Percentiles rank a stretch among this genome's conserved stretches.
phyloP scores from a whole-genome alignment of 495 filamentous ascomycete species.

The Daldinia bambusicola region DNA sequence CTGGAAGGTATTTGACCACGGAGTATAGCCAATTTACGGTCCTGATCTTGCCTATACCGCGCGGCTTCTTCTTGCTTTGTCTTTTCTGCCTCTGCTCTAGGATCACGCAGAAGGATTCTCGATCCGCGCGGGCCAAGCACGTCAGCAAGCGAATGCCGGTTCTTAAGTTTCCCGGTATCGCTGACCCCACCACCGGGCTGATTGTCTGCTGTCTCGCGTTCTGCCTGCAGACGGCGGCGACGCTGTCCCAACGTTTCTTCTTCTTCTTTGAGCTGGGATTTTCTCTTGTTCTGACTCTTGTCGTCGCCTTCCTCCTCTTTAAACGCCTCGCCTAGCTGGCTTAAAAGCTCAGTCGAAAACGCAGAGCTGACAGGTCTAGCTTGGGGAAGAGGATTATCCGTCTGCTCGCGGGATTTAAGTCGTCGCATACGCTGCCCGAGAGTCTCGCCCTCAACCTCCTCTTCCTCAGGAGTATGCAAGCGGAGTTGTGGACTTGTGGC shows the following conservation, averaged over 20 bases:
- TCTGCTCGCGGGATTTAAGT: conserved; percentile 63
- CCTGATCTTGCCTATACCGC: conserved; percentile 48
- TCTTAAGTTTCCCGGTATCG: conserved; percentile 34
- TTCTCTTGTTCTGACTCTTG: conserved; percentile 50
- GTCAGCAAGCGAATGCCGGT: conserved; percentile 47
- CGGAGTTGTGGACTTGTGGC: conserved; percentile 44
- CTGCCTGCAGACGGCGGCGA: conserved; percentile 79
- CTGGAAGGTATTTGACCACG: conserved; percentile 55
- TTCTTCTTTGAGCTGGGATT: conserved; percentile 59
- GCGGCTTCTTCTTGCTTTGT: conserved; percentile 48
- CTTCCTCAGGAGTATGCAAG: conserved; percentile 51
- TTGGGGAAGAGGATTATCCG: conserved; percentile 58
- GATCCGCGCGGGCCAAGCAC: conserved; percentile 38
- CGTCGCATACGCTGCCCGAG: conserved; percentile 78
- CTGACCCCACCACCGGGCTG: conserved; percentile 23
- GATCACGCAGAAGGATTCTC: conserved; percentile 33
- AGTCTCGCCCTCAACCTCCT: conserved; percentile 79
- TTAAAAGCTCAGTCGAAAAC: conserved; percentile 82
- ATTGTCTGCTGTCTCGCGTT: conserved; percentile 61
- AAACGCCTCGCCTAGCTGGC: conserved; percentile 70
- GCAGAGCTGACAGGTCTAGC: conserved; percentile 73
- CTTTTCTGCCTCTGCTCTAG: conserved; percentile 41
- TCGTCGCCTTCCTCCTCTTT: conserved; percentile 45
- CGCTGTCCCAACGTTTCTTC: conserved; percentile 93
- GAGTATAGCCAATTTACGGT: conserved; percentile 54